Evolutionary conservation across 768 basidiomycete genomes (phyloP).

Genomic region (Galerina marginata): DNA sequence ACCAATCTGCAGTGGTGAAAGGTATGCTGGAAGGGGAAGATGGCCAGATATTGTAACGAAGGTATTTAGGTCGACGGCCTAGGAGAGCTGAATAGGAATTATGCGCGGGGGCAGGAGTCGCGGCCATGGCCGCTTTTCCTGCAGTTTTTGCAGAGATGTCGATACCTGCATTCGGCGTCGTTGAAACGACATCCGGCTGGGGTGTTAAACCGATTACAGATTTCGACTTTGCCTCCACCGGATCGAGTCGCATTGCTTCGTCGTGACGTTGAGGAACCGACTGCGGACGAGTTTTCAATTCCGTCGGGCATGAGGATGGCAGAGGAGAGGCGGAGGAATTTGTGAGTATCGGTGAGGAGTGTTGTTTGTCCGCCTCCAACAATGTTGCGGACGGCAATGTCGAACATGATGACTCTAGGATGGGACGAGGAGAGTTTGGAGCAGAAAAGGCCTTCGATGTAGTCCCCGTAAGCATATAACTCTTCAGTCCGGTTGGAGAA

Average conservation of each 20-base stretch:
- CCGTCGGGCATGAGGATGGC: conserved; percentile 20
- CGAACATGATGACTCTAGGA: conserved; percentile 33
- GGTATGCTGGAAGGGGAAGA: not conserved
- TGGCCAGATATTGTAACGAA: conserved; percentile 22
- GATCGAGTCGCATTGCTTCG: no score
- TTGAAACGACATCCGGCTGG: conserved; percentile 13
- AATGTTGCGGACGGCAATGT: conserved; percentile 32
- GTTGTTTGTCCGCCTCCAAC: conserved; percentile 22
- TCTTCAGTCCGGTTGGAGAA: conserved; percentile 33
- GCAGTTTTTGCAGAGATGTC: conserved; percentile 29
- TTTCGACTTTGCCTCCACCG: conserved; percentile 8
- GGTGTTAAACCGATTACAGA: conserved; percentile 29
- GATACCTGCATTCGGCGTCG: conserved; percentile 15
- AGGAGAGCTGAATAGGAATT: no score
- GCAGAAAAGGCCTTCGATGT: conserved; percentile 30
- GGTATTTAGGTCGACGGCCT: conserved; percentile 5
- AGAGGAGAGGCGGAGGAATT: conserved; percentile 7
- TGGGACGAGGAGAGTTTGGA: conserved; percentile 14
- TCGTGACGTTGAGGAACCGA: not conserved
- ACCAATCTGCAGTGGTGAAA: conserved; percentile 20
- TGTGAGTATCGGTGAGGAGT: conserved; percentile 26
- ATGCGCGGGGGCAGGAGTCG: no score
- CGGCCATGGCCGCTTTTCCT: conserved; percentile 8
- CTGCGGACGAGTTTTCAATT: not conserved
- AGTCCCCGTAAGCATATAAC: conserved; percentile 29